These are phyloP conservation scores for Aspergillus amoenus DNA, from an alignment of 2,329 filamentous ascomycete species.

Conservation along the genomic window DNA sequence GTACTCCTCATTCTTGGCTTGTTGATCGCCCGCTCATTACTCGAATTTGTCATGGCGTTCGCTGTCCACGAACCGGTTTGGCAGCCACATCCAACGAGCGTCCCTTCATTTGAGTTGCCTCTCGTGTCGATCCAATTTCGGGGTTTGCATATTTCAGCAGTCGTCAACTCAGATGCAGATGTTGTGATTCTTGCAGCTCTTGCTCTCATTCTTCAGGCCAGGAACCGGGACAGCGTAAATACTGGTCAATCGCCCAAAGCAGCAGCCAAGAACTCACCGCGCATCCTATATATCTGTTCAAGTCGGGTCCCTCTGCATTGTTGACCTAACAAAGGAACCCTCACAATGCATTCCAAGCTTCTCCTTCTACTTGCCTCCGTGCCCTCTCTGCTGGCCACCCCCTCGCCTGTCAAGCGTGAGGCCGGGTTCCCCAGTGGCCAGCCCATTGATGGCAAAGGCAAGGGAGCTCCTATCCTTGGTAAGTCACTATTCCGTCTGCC, in stretches of 20 bases:
- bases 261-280: not conserved
- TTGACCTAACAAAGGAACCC: not conserved
- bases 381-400: constrained; percentile 17
- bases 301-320: not conserved
- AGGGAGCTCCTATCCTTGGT: constrained; percentile 55
- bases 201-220: not conserved
- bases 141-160: not conserved
- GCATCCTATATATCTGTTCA: not conserved
- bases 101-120: not conserved
- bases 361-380: constrained; percentile 17
- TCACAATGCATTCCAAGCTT: constrained; percentile 18
- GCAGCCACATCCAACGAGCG: not conserved
- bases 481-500: constrained; percentile 17
- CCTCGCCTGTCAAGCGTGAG: constrained; percentile 17
- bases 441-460: constrained; percentile 56
- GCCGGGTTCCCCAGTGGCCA: constrained; percentile 52
- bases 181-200: not conserved
- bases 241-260: not conserved
- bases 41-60: not conserved
- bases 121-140: constrained; percentile 3
- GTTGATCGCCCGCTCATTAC: not conserved
- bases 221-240: not conserved
- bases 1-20: not conserved
- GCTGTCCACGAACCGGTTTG: not conserved
- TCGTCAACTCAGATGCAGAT: constrained; percentile 1